phyloP scores from a whole-genome alignment of 2,329 filamentous ascomycete genomes.

The Tolypocladium pustulatum region DNA sequence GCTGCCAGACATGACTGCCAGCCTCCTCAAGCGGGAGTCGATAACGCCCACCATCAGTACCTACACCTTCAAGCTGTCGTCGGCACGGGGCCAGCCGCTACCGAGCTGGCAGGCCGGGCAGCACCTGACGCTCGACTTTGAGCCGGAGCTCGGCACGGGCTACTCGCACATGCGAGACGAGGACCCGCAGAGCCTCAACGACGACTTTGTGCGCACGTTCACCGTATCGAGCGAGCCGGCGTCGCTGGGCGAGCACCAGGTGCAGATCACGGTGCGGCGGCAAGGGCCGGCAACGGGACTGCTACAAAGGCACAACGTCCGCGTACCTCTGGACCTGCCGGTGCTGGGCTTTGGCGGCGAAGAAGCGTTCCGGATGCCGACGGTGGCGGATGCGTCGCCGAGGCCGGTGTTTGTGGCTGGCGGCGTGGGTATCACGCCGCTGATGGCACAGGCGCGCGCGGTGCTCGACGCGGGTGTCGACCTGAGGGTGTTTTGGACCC shows the following conservation, averaged over 20 bases:
- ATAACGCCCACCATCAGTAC: slow-evolving; percentile 59
- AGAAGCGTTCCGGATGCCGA: slow-evolving; percentile 28
- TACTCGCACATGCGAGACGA: slow-evolving; percentile 79
- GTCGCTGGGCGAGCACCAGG: slow-evolving; percentile 17
- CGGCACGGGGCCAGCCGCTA: not conserved
- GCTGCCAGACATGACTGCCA: slow-evolving; percentile 30
- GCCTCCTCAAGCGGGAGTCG: slow-evolving; percentile 43
- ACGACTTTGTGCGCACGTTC: slow-evolving; percentile 76
- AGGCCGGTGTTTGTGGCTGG: slow-evolving; percentile 57
- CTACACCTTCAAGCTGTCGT: slow-evolving; percentile 40
- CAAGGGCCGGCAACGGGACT: slow-evolving; percentile 59
- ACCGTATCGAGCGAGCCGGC: slow-evolving; percentile 59
- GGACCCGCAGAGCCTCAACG: slow-evolving; percentile 70
- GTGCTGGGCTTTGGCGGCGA: slow-evolving; percentile 65
- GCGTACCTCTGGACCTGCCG: slow-evolving; percentile 48
- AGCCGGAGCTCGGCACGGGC: slow-evolving; percentile 55
- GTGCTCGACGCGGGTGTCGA: slow-evolving; percentile 26
- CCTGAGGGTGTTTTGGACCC: slow-evolving; percentile 58
- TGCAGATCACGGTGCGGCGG: slow-evolving; percentile 63
- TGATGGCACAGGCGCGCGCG: slow-evolving; percentile 55
- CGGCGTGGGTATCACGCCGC: slow-evolving; percentile 74
- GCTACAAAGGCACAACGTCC: slow-evolving; percentile 47
- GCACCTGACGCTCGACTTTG: slow-evolving; percentile 68
- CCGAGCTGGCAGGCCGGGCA: slow-evolving; percentile 57
- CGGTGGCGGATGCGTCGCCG: slow-evolving; percentile 3